Evolutionary conservation across 306 rosid species (phyloP), one percentile per base, ranked within the genome.

Genomic region (Sphenostylis stenocarpa): DNA sequence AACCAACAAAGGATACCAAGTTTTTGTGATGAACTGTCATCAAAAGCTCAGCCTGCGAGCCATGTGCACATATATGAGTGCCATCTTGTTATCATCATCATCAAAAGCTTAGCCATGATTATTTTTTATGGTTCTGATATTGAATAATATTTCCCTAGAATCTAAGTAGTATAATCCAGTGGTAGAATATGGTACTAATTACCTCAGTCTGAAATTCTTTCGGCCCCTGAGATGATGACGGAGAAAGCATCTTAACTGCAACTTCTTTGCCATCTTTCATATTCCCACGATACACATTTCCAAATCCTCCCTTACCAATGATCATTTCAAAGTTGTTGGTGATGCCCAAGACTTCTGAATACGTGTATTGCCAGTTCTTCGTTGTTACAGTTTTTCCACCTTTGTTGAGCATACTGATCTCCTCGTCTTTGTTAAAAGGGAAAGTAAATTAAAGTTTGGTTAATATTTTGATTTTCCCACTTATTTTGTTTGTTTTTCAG

Each of bases 1-100:
- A 90, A 58, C 95, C 92, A 71, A 90, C 19, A 56, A 88, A 90
- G 49, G 90, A 79, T n/a, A 86, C 92, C 85, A 86, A 79, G 72
- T 90, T 90, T 81, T 87, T 88, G 72, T 88, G 95, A 74, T 88
- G 91, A 72, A 90, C 87, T 60, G 87, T 90, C 95, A 90, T 84
- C 84, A 88, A 78, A 31, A 90, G 88, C 86, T 88, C 92, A 20
- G 90, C 92, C 95, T 90, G 80, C 87, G 86, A 57, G 52, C 34
- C 78, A 79, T 60, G 67, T 60, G 16, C 23, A 15, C 23, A 7
- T 13, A 83, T 61, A 90, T 84, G 53, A 90, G 95, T 17, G 88
- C 87, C 85, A 88, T 81, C 52, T 84, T 86, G 68, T 83, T 77
- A 31, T 64, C 85, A 67, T 88, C 87, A 60, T 86, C 89, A 90